Evolutionary conservation across 805 yeast genomes (phyloP).

Genomic region (Hanseniaspora taiwanica): DNA sequence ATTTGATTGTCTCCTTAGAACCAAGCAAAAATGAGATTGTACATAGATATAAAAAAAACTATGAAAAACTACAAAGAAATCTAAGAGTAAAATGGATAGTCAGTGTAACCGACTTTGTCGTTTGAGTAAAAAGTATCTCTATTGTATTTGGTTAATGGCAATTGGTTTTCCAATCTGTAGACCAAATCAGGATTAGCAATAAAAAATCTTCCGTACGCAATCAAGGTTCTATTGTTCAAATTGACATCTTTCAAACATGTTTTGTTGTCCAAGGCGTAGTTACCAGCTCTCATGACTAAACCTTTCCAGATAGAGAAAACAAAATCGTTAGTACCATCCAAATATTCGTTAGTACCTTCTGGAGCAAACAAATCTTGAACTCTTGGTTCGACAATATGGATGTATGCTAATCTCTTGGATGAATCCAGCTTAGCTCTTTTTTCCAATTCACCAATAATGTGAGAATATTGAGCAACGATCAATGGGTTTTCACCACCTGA

Average conservation of each 20-base stretch:
- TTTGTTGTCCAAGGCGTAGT: not conserved
- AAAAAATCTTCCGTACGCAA: constrained; percentile 27
- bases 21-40: no score
- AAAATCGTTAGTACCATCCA: constrained; percentile 8
- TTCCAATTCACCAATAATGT: constrained; percentile 29
- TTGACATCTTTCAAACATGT: constrained; percentile 7
- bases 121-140: constrained; percentile 28
- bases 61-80: no score
- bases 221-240: constrained; percentile 29
- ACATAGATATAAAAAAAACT: no score
- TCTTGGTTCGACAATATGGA: constrained; percentile 35
- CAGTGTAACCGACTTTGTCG: constrained; percentile 24
- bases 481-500: constrained; percentile 27
- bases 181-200: constrained; percentile 31
- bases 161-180: constrained; percentile 23
- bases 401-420: constrained; percentile 26
- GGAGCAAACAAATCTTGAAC: constrained; percentile 11
- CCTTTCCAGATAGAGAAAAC: constrained; percentile 14
- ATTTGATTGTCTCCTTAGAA: no score
- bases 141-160: constrained; percentile 24
- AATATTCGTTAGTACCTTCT: constrained; percentile 4
- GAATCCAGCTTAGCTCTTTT: constrained; percentile 19
- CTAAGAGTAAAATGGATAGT: constrained; percentile 17
- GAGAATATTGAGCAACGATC: constrained; percentile 28
- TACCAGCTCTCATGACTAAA: constrained; percentile 8